phyloP scores from a whole-genome alignment of 495 filamentous ascomycete species.

The Xylaria cubensis region DNA sequence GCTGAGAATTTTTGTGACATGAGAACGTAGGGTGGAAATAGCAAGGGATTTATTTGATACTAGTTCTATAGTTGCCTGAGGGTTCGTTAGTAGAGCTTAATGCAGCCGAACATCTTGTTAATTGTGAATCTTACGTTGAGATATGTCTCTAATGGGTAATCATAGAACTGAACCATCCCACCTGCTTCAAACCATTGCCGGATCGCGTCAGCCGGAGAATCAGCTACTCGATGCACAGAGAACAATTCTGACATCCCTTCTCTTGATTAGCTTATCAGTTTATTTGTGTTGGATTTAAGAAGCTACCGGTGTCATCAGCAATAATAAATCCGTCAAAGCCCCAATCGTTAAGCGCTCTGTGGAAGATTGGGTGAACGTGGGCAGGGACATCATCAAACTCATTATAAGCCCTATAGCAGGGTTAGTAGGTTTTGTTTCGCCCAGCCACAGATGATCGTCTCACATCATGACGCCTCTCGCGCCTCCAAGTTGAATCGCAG shows the following conservation, averaged over 20 bases:
- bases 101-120: neutral
- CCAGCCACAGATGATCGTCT: neutral
- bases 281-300: neutral
- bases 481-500: conserved; percentile 48
- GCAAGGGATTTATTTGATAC: conserved; percentile 44
- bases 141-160: conserved; percentile 40
- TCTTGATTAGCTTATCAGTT: conserved; percentile 4
- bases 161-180: conserved; percentile 45
- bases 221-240: conserved; percentile 39
- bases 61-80: conserved; percentile 44
- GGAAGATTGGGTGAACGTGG: conserved; percentile 44
- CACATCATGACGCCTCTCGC: conserved; percentile 51
- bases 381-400: conserved; percentile 49
- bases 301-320: conserved; percentile 48
- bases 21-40: conserved; percentile 40
- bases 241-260: conserved; percentile 39
- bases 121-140: conserved; percentile 33
- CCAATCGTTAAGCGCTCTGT: conserved; percentile 46
- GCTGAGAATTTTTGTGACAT: conserved; percentile 44
- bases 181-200: conserved; percentile 49
- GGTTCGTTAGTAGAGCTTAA: conserved; percentile 19
- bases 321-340: conserved; percentile 50
- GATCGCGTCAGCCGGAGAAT: conserved; percentile 44
- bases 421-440: conserved; percentile 9
- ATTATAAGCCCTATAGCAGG: conserved; percentile 41